phyloP scores from a whole-genome alignment of 1,139 yeast genomes.

The Lodderomyces pseudojiufengensis region DNA sequence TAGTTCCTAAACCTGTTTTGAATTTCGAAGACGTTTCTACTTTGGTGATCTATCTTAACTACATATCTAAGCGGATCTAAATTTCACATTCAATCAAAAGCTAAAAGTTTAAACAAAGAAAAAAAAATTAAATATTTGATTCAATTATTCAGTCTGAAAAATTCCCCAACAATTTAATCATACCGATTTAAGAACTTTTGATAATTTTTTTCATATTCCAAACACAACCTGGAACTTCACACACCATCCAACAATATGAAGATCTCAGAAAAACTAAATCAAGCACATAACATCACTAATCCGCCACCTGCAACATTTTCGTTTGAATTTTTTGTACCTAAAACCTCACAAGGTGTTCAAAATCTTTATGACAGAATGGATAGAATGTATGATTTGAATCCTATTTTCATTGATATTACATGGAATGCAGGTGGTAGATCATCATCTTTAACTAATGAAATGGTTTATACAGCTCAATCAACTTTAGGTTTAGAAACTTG shows the following conservation, averaged over 20 bases:
- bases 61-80: no score
- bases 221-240: no score
- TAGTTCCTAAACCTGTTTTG: no score
- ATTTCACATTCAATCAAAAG: no score
- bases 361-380: conserved; percentile 96
- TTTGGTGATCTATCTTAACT: no score
- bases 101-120: background rate
- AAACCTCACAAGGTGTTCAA: conserved; percentile 94
- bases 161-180: no score
- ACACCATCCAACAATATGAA: conserved; percentile 32
- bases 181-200: background rate
- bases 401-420: conserved; percentile 90
- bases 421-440: conserved; percentile 98
- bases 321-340: conserved; percentile 97
- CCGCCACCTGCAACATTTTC: conserved; percentile 75
- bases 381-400: conserved; percentile 90
- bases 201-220: background rate
- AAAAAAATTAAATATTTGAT: no score
- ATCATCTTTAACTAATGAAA: conserved; percentile 78
- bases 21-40: no score
- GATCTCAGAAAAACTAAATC: conserved; percentile 49
- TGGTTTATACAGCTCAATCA: conserved; percentile 88
- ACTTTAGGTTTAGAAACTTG: conserved; percentile 95
- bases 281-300: conserved; percentile 40
- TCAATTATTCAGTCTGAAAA: no score